A percentile compares a stretch with the other conserved stretches of the same genome.
These are phyloP conservation scores for Fusarium nematophilum DNA, from an alignment of 2,329 filamentous ascomycete genomes.

Conservation along the genomic window DNA sequence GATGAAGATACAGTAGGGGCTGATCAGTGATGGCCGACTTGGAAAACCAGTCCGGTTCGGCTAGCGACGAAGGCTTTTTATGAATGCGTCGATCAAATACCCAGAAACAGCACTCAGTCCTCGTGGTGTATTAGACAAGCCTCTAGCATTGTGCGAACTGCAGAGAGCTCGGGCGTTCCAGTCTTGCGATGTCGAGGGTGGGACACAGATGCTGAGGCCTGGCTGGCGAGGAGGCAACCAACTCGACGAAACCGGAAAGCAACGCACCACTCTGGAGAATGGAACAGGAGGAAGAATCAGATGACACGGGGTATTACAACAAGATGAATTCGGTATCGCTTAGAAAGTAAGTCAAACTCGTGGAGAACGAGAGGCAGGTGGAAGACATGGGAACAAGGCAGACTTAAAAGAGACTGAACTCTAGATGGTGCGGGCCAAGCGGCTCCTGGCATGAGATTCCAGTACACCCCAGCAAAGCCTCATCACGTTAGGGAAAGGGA, in stretches of 20 bases:
- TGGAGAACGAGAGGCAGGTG: constrained; percentile 9
- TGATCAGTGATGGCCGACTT: neutral
- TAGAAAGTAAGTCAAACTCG: constrained; percentile 13
- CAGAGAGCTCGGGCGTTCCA: neutral
- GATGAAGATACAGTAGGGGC: neutral
- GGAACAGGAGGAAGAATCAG: constrained; percentile 19
- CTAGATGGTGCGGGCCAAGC: constrained; percentile 4
- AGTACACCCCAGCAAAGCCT: neutral
- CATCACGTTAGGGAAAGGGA: constrained; percentile 9
- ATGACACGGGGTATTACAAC: constrained; percentile 20
- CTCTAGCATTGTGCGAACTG: neutral
- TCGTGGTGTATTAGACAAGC: constrained; percentile 23
- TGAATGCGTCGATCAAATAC: constrained; percentile 6
- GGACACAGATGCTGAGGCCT: constrained; percentile 34
- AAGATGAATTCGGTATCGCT: constrained; percentile 25
- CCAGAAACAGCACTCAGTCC: constrained; percentile 13
- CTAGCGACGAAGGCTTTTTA: constrained; percentile 27
- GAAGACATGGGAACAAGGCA: constrained; percentile 20
- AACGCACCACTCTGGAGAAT: constrained; percentile 31
- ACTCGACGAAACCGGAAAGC: constrained; percentile 22
- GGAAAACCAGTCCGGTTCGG: neutral
- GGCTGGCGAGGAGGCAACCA: constrained; percentile 30
- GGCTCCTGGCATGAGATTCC: neutral
- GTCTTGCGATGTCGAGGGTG: constrained; percentile 18
- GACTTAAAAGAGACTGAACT: constrained; percentile 25